Evolutionary conservation across 2,329 filamentous ascomycete genomes (phyloP).

Genomic region (Fulvia fulva): DNA sequence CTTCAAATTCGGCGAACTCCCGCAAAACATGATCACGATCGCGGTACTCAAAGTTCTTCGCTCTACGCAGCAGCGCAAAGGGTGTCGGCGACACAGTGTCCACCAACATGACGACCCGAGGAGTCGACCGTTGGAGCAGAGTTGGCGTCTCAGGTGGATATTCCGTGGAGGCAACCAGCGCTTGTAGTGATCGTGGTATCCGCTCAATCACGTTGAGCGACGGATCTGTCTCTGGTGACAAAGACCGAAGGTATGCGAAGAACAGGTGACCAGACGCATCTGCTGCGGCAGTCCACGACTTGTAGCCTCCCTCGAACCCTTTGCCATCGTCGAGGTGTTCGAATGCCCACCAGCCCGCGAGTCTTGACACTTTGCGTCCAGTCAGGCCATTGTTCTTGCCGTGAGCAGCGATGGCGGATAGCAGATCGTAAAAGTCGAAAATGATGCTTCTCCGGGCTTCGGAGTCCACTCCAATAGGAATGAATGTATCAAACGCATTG

Average conservation of each 20-base stretch:
- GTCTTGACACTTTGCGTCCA: constrained; percentile 86
- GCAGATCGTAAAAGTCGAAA: constrained; percentile 91
- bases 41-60: constrained; percentile 92
- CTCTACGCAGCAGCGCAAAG: constrained; percentile 82
- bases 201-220: constrained; percentile 74
- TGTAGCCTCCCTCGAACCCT: constrained; percentile 93
- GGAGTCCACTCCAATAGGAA: constrained; percentile 87
- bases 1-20: constrained; percentile 81
- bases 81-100: constrained; percentile 92
- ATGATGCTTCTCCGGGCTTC: constrained; percentile 82
- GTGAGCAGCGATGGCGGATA: constrained; percentile 86
- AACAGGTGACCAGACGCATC: constrained; percentile 96
- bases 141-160: constrained; percentile 80
- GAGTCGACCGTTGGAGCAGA: constrained; percentile 73
- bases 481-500: constrained; percentile 94
- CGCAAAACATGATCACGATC: constrained; percentile 82
- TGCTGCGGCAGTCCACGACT: constrained; percentile 81
- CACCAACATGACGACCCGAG: constrained; percentile 94
- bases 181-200: constrained; percentile 85
- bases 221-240: constrained; percentile 70
- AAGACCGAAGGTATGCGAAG: constrained; percentile 90
- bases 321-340: constrained; percentile 81
- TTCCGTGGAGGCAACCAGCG: constrained; percentile 84
- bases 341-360: constrained; percentile 98
- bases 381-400: constrained; percentile 90